Evolutionary conservation across 78 protist genomes (phyloP).

Genomic region (Ministeria vibrans): DNA sequence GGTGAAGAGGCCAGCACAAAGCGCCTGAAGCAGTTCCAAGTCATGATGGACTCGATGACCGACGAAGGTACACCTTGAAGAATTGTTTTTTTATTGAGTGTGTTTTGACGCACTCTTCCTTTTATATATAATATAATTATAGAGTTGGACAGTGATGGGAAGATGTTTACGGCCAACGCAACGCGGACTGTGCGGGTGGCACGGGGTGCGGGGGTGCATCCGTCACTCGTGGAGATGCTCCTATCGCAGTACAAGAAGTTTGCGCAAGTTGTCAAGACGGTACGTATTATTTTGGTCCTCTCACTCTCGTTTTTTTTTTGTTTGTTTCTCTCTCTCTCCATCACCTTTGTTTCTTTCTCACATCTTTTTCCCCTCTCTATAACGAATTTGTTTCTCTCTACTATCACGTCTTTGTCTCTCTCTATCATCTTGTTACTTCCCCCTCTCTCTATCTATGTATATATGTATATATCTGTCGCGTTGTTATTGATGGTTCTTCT

Average conservation of each 20-base stretch:
- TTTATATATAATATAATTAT: not conserved
- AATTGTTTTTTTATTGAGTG: not conserved
- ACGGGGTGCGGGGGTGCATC: constrained; percentile 23
- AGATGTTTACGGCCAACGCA: not conserved
- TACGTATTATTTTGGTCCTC: no score
- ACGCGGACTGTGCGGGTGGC: constrained; percentile 31
- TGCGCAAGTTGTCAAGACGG: constrained; percentile 37
- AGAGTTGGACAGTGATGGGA: constrained; percentile 35
- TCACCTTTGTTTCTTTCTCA: no score
- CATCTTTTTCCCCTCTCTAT: no score
- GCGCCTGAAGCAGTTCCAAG: constrained; percentile 70
- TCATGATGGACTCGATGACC: constrained; percentile 91
- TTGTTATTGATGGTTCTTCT: no score
- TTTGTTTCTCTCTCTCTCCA: no score
- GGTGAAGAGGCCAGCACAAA: constrained; percentile 30
- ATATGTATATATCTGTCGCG: no score
- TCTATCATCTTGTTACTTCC: no score
- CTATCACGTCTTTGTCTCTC: no score
- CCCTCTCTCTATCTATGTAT: no score
- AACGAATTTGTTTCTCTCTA: no score
- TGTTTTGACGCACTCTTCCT: constrained; percentile 45
- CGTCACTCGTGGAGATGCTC: not conserved
- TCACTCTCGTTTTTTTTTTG: no score
- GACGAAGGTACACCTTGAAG: constrained; percentile 7
- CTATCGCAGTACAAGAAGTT: constrained; percentile 39